Base-by-base conservation (phyloP, 1,139 yeast genomes). In the Pichia sp. region DNA sequence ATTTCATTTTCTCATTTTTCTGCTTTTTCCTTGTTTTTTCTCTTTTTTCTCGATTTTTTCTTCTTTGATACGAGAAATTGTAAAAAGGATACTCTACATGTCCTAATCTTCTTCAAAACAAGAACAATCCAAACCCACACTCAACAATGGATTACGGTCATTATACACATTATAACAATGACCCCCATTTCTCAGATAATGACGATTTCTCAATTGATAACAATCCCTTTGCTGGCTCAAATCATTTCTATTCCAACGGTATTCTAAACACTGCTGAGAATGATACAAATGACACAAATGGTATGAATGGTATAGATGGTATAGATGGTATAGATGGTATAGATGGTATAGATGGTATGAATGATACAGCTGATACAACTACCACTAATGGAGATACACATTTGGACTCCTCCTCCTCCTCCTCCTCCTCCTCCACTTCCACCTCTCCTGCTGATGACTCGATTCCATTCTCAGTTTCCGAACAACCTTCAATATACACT, bases 191-290 rank as follows among this genome's bases (percentile, higher is more conserved):
- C n/a, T n/a, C n/a, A n/a, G 41, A 39, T 18, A 38, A 68, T 13
- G 81, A 78, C 43, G 80, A 71, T 35, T 61, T 59, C 48, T 51
- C 56, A 32, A 50, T 53, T 44, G 74, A 71, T 53, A 72, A 72
- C 53, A 72, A 72, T 53, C 77, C 77, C 1, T 72, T 72, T 56
- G 64, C 67, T 7, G 76, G 76, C 3, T 68, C 74, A 4, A 65
- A 65, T 38, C 76, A 71, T 47, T 59, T 59, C 47, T 70, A 60
- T 49, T 71, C 74, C 0, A 64, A 69, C 20, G 75, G 75, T 6
- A 66, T 71, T 30, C 11, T 30, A 30, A n/a, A n/a, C 9, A 30
- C n/a, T 29, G 38, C 30, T n/a, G 18, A 38, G 18, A 32, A 30
- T 22, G 30, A 26, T 15, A 4, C 7, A 7, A 29, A 15, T 29